Base-by-base conservation (phyloP, 495 filamentous ascomycete genomes). In the Lineolata rhizophorae region DNA sequence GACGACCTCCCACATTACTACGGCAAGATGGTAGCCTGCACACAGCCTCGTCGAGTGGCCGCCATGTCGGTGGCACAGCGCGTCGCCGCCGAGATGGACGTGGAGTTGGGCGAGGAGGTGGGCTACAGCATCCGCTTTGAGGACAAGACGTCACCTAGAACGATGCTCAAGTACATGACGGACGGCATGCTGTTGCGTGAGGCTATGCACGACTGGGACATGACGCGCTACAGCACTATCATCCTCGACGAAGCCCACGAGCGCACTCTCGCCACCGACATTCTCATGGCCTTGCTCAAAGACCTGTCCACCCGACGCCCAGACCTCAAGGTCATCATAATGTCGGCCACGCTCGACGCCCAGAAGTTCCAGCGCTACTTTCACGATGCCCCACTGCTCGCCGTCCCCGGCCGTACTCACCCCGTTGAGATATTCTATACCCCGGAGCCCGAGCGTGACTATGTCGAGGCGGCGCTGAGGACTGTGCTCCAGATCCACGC, bases 61-160 rank as follows among this genome's bases (percentile, higher is more conserved):
- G 90, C 90, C 38, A 95, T 94, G 90, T 94, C 85, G 20, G 90
- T 99, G 12, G 90, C 90, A 17, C 80, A 95, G 51, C 87, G 90
- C 76, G 90, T 99, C 12, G 84, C 90, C 13, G 65, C 85, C 44
- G 90, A 99, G 53, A 72, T 95, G 71, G 90, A 95, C 51, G 87
- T 95, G 37, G 66, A 64, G 12, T 60, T 99, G 17, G 90, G 90
- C 28, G 75, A 94, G 37, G 90, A 99, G 50, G 84, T 99, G 35
- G 90, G 90, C 51, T 99, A 95, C 60, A 94, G 76, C 53, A 95
- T 99, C 44, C 82, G 90, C 55, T 99, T 99, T 55, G 90, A 95
- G 52, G 87, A 99, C 51, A 80, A 72, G 55, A 95, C 90, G 0
- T 64, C 80, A 27, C 64, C 68, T 33, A 92, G 80, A 54, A 99